phyloP scores from a whole-genome alignment of 2,329 filamentous ascomycete species.

The Talaromyces sp. region DNA sequence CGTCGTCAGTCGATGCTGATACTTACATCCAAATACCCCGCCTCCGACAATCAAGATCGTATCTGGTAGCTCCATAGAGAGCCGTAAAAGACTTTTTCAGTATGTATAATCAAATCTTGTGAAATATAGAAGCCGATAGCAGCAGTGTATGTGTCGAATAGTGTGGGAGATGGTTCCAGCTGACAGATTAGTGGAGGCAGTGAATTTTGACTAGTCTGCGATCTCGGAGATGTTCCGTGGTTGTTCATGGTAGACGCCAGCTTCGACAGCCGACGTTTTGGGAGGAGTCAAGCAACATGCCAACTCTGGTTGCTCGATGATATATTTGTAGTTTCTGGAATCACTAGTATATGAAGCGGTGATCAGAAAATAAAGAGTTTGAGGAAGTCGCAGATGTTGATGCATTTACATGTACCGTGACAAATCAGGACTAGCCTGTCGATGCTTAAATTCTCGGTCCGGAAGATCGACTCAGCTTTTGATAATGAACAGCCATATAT shows the following conservation, averaged over 20 bases:
- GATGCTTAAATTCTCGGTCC: background rate
- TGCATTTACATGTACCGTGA: background rate
- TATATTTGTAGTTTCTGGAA: too few relatives aligned
- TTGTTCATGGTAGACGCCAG: background rate
- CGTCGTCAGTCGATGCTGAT: background rate
- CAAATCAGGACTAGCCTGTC: background rate
- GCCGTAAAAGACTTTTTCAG: background rate
- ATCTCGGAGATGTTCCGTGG: background rate
- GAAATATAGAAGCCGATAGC: background rate
- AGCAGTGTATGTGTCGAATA: background rate
- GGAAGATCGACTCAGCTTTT: background rate
- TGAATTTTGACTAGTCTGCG: background rate
- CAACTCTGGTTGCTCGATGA: background rate
- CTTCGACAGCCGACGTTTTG: background rate
- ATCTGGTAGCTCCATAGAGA: conserved; percentile 25
- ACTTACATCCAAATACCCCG: conserved; percentile 44
- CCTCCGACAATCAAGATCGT: conserved; percentile 43
- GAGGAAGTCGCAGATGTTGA: background rate
- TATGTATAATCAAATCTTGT: background rate
- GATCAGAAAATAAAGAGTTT: background rate
- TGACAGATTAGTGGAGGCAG: background rate
- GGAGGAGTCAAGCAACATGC: background rate
- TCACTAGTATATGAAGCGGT: background rate
- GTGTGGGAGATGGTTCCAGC: background rate
- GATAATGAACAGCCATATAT: background rate